phyloP scores from a whole-genome alignment of 2,329 filamentous ascomycete genomes.

The Botrytis aclada region DNA sequence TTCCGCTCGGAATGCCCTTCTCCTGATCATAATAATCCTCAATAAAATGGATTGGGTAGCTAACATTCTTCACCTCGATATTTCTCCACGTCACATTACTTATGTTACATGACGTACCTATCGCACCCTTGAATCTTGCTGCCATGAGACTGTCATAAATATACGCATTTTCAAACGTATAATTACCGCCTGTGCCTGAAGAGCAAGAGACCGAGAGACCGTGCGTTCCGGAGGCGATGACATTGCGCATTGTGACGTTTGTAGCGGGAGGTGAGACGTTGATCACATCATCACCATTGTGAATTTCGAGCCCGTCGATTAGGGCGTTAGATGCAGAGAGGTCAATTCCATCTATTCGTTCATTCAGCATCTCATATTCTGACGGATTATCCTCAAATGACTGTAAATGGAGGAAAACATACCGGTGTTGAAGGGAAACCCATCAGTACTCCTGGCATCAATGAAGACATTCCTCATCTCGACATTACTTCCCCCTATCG shows the following conservation, averaged over 20 bases:
- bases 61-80: conserved; percentile 11
- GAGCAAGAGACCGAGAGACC: conserved; percentile 9
- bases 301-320: conserved; percentile 14
- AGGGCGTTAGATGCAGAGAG: conserved; percentile 13
- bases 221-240: conserved; percentile 13
- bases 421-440: conserved; percentile 12
- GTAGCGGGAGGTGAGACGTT: conserved; percentile 1
- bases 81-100: conserved; percentile 10
- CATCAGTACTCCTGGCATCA: conserved; percentile 9
- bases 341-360: conserved; percentile 4
- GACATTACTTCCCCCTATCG: conserved; percentile 13
- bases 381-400: neutral
- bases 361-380: neutral
- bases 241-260: conserved; percentile 11
- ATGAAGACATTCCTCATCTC: conserved; percentile 10
- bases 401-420: neutral
- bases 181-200: neutral
- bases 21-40: conserved; percentile 14
- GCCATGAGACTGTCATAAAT: conserved; percentile 16
- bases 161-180: conserved; percentile 9
- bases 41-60: conserved; percentile 15
- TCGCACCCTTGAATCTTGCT: neutral
- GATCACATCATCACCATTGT: conserved; percentile 17
- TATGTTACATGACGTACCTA: conserved; percentile 2
- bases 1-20: neutral